These are phyloP conservation scores for Pachysandra terminalis DNA, from an alignment of 164 flowering plant genomes.

Conservation along the genomic window DNA sequence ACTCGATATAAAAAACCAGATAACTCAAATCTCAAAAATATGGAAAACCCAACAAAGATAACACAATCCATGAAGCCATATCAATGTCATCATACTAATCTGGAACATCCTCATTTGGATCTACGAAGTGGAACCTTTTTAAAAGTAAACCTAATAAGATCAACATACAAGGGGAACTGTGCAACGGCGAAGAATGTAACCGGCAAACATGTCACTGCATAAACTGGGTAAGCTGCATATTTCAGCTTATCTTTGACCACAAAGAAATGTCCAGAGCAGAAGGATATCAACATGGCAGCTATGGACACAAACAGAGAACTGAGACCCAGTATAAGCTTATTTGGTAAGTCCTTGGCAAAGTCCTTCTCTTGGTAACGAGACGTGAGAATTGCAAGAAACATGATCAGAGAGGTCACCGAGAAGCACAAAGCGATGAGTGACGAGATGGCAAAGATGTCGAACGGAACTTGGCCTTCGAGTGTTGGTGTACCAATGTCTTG, in stretches of 20 bases:
- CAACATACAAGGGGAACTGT: slow-evolving; percentile 20
- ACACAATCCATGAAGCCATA: too few species aligned
- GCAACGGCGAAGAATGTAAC: slow-evolving; percentile 16
- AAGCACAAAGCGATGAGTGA: slow-evolving; percentile 24
- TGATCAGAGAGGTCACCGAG: slow-evolving; percentile 21
- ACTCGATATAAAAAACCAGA: too few species aligned
- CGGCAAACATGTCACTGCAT: slow-evolving; percentile 11
- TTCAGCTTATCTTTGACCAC: slow-evolving; percentile 17
- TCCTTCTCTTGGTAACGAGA: slow-evolving; percentile 19
- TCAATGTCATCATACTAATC: not conserved
- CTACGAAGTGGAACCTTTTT: slow-evolving; percentile 18
- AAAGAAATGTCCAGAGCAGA: slow-evolving; percentile 26
- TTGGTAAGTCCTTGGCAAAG: slow-evolving; percentile 10
- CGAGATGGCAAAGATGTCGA: slow-evolving; percentile 20
- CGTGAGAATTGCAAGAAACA: slow-evolving; percentile 27
- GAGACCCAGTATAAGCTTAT: slow-evolving; percentile 18
- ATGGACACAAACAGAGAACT: slow-evolving; percentile 24
- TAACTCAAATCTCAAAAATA: too few species aligned
- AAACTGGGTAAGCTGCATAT: slow-evolving; percentile 5
- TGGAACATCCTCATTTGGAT: slow-evolving; percentile 4
- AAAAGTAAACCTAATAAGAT: slow-evolving; percentile 15
- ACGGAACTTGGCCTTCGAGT: slow-evolving; percentile 15
- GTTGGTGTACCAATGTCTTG: slow-evolving; percentile 8
- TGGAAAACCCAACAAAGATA: too few species aligned
- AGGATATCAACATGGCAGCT: slow-evolving; percentile 24